phyloP scores from a whole-genome alignment of 768 basidiomycete genomes.

The Phylloporus sp. region DNA sequence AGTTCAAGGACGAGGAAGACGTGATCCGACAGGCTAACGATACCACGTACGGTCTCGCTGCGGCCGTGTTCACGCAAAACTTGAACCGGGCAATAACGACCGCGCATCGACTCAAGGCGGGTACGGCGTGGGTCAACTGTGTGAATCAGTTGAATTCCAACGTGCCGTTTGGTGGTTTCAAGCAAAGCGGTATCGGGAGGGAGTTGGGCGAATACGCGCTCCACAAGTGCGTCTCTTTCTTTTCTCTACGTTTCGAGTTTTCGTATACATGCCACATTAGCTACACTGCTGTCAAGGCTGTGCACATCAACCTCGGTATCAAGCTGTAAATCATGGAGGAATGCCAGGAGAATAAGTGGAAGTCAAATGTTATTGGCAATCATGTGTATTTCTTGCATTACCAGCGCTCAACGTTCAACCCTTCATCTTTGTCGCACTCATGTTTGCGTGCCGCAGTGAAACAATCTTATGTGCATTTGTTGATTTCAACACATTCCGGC shows the following conservation, averaged over 20 bases:
- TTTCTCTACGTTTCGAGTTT: background rate
- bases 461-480: too few species aligned
- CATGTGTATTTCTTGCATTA: slow-evolving; percentile 5
- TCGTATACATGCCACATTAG: background rate
- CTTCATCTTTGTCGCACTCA: too few species aligned
- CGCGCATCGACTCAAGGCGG: slow-evolving; percentile 73
- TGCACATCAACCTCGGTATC: slow-evolving; percentile 45
- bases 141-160: slow-evolving; percentile 27
- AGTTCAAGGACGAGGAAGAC: slow-evolving; percentile 67
- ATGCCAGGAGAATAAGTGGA: background rate
- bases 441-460: too few species aligned
- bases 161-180: slow-evolving; percentile 83
- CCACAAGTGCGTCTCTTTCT: slow-evolving; percentile 37
- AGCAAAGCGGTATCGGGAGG: slow-evolving; percentile 76
- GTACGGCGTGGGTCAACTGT: slow-evolving; percentile 65
- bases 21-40: slow-evolving; percentile 78
- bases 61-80: slow-evolving; percentile 80
- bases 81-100: slow-evolving; percentile 67
- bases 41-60: slow-evolving; percentile 80
- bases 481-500: too few species aligned
- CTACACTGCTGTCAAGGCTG: slow-evolving; percentile 22
- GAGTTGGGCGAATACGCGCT: slow-evolving; percentile 77
- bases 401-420: too few species aligned
- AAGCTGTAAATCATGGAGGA: slow-evolving; percentile 11
- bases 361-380: background rate